Percentiles rank a stretch among this genome's conserved stretches.
Conservation (phyloP, 345 rosid genomes). For the Hibiscus mutabilis region DNA sequence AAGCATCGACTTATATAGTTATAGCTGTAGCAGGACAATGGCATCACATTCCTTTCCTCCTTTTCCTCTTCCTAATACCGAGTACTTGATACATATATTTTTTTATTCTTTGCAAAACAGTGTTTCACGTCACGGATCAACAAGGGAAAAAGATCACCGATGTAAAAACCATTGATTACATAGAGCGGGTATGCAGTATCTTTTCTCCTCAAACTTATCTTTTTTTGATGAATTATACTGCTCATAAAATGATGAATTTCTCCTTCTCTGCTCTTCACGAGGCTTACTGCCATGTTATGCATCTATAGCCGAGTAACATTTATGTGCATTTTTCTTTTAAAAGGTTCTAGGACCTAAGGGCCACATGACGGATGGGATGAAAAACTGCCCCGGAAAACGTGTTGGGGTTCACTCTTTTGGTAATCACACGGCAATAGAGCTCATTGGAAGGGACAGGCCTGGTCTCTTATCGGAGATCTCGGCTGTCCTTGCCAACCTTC, state of each 20-base stretch:
- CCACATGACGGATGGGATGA: constrained; percentile 35
- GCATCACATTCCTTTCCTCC: background rate
- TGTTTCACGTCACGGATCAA: constrained; percentile 81
- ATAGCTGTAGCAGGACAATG: background rate
- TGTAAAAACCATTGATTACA: constrained; percentile 62
- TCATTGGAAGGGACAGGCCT: constrained; percentile 81
- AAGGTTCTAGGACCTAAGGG: constrained; percentile 83
- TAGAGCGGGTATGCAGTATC: constrained; percentile 52
- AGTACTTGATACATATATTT: background rate
- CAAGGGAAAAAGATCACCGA: constrained; percentile 78
- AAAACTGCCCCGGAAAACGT: constrained; percentile 54
- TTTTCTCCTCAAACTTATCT: background rate
- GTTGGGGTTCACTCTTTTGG: constrained; percentile 81
- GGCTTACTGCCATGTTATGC: background rate
- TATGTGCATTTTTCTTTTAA: constrained; percentile 6
- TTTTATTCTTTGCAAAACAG: constrained; percentile 26
- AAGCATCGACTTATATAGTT: background rate
- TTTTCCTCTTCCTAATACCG: background rate
- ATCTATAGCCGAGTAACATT: background rate
- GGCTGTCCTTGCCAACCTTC: constrained; percentile 72
- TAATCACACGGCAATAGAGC: constrained; percentile 81
- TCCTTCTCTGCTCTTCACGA: background rate
- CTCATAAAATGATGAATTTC: background rate
- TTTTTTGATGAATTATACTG: background rate
- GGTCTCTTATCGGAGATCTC: constrained; percentile 85